These are phyloP conservation scores for Stagonosporopsis vannaccii DNA, from an alignment of 2,329 filamentous ascomycete genomes.

Conservation along the genomic window DNA sequence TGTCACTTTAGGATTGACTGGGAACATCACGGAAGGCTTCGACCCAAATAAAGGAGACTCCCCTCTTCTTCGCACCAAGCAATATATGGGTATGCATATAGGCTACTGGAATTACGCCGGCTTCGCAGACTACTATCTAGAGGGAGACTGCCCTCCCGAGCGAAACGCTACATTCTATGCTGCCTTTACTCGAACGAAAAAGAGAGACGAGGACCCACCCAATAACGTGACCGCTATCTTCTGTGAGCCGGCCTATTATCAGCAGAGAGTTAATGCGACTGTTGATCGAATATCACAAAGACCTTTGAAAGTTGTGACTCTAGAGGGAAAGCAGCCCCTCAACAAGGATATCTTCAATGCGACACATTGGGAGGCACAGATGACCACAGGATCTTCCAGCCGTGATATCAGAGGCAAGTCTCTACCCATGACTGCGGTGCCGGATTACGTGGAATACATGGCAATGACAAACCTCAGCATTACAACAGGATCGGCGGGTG, in stretches of 20 bases:
- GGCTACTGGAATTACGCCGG: conserved; percentile 50
- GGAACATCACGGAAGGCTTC: conserved; percentile 21
- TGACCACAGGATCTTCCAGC: conserved; percentile 8
- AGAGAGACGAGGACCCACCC: conserved; percentile 18
- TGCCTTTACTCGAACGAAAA: conserved; percentile 22
- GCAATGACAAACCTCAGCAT: conserved; percentile 20
- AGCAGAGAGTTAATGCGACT: conserved; percentile 54
- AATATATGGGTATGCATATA: conserved; percentile 51
- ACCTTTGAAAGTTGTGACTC: conserved; percentile 8
- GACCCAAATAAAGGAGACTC: background rate
- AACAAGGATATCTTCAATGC: conserved; percentile 35
- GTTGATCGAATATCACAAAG: conserved; percentile 35
- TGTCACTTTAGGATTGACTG: conserved; percentile 7
- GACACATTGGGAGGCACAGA: conserved; percentile 47
- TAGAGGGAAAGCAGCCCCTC: background rate
- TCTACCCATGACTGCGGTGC: conserved; percentile 15
- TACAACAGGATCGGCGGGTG: background rate
- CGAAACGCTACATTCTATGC: conserved; percentile 48
- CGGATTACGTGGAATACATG: conserved; percentile 21
- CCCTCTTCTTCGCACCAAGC: background rate
- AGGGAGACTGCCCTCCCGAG: conserved; percentile 39
- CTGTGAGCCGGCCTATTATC: conserved; percentile 51
- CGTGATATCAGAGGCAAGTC: conserved; percentile 10
- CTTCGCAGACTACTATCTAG: conserved; percentile 42
- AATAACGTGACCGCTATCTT: conserved; percentile 31